Conservation (phyloP, 2,329 filamentous ascomycete genomes). For the Ilyonectria mors-panacis region DNA sequence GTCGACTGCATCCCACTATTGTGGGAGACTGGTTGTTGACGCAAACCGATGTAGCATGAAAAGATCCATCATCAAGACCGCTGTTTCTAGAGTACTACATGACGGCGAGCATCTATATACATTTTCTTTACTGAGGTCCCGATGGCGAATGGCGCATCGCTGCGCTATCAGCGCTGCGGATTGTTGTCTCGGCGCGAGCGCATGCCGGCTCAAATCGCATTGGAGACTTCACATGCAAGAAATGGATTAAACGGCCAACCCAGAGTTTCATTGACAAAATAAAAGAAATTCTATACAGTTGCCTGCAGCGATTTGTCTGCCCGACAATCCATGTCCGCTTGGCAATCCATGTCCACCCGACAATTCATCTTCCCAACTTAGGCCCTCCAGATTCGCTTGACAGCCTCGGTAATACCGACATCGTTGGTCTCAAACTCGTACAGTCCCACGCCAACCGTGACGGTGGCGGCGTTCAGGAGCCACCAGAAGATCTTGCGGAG, state of each 20-base stretch:
- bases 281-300: slow-evolving; percentile 47
- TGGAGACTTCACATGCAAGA: background rate
- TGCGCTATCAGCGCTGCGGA: background rate
- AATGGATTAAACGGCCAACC: slow-evolving; percentile 3
- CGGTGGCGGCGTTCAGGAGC: slow-evolving; percentile 83
- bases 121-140: background rate
- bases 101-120: background rate
- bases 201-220: background rate
- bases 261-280: slow-evolving; percentile 21
- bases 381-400: slow-evolving; percentile 92
- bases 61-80: slow-evolving; percentile 32
- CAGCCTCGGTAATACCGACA: slow-evolving; percentile 90
- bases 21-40: background rate
- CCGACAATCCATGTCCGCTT: slow-evolving; percentile 29
- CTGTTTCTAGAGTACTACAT: background rate
- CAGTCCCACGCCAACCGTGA: slow-evolving; percentile 86
- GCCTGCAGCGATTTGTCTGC: slow-evolving; percentile 44
- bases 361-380: slow-evolving; percentile 54
- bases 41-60: slow-evolving; percentile 30
- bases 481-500: slow-evolving; percentile 79
- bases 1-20: slow-evolving; percentile 41
- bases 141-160: background rate
- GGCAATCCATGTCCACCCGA: slow-evolving; percentile 9
- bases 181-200: background rate
- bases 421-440: slow-evolving; percentile 99